Evolutionary conservation across 176 grass and related monocot genomes (phyloP), one percentile per base, ranked within the genome.

Genomic region (Triticum dicoccoides): DNA sequence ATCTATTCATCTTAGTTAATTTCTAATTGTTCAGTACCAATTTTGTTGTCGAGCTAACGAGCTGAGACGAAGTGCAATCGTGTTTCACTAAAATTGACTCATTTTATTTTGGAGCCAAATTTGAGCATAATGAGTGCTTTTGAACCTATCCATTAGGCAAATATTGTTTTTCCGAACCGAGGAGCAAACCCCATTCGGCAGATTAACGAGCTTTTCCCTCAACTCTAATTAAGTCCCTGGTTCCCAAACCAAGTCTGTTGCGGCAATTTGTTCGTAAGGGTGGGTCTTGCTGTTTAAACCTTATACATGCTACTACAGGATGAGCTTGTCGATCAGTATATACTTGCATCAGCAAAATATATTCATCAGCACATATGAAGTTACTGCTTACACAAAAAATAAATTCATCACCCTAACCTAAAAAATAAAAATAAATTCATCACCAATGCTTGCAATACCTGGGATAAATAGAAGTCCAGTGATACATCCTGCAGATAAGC

Each of bases 401-500:
- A 59, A 69, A 61, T 61, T 62, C 52, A 61, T 70, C 35, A 70
- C 65, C 35, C 17, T 38, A 8, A 10, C n/a, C 69, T 24, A 11
- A 24, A 21, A 73, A 47, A 44, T 58, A 21, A 54, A 52, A 54
- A 58, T 27, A 44, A 77, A 34, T 61, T 62, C 52, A 47, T 70
- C 20, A 24, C 37, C 38, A 6, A 73, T 73, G 41, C 38, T 42
- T 44, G 10, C 38, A 73, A 73, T 41, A 44, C 69, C 21, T 73
- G 69, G 17, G 11, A 12, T 29, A 84, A 74, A 89, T 6, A 80
- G 8, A 84, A 73, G 3, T 74, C 54, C 23, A 32, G 10, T 80
- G 75, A 33, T 78, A 72, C 41, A 65, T 34, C 52, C 17, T 61
- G 70, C 80, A 84, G 47, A 77, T 70, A 79, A 64, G 34, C 11